Base-by-base conservation (phyloP, 139 green algal species). In the Eudorina sp. region DNA sequence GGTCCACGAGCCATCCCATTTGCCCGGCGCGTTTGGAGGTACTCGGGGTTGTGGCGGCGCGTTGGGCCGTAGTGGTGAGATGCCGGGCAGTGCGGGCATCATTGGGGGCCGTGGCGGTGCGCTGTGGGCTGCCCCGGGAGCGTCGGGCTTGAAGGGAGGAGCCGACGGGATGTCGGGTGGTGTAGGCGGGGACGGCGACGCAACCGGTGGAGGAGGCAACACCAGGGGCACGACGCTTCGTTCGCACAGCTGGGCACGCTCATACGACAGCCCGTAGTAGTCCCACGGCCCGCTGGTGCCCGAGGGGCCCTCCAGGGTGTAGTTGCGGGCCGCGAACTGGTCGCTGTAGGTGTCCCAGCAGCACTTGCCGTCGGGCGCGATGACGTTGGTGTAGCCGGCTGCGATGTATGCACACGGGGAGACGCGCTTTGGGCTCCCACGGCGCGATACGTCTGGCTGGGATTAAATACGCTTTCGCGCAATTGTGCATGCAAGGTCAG, bases 351-450 rank as follows among this genome's bases (percentile, higher is more conserved):
- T 41, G 78, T 85, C 58, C 78, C 78, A 85, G 38, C 78, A 85
- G 58, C 78, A 85, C 55, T 81, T 62, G 73, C 73, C 73, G 45
- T 81, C 73, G 27, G 73, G 73, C 9, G 73, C 73, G 43, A 81
- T 81, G 25, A 81, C 41, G 45, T 43, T 62, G 45, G n/a, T 43
- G 73, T 81, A 85, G 40, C 78, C 78, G 4, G 40, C 77, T 84
- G 51, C 51, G 25, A 68, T 21, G 55, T n/a, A n/a, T n/a, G n/a
- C n/a, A n/a, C n/a, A n/a, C n/a, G n/a, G n/a, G n/a, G n/a, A n/a
- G n/a, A n/a, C n/a, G n/a, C n/a, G n/a, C n/a, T n/a, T n/a, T n/a
- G n/a, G n/a, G n/a, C n/a, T n/a, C n/a, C n/a, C n/a, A n/a, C n/a
- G n/a, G n/a, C n/a, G n/a, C n/a, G n/a, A n/a, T n/a, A n/a, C n/a